These are phyloP conservation scores for Parmelia sp. DNA, from an alignment of 495 filamentous ascomycete genomes.

Conservation along the genomic window DNA sequence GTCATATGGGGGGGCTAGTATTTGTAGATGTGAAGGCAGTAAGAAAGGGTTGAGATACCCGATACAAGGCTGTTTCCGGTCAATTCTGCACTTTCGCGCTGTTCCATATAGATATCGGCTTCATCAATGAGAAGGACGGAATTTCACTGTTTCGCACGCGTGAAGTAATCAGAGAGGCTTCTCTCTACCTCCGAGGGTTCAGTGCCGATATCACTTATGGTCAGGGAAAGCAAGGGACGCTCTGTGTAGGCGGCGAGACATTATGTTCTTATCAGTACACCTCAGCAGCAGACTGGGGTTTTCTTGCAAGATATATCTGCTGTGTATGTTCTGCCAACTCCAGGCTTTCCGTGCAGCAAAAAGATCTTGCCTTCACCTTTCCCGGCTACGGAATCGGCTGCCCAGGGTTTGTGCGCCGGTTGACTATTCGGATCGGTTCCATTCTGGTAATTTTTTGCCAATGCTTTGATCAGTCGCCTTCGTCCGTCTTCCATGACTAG, in stretches of 20 bases:
- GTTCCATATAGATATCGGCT: slow-evolving; percentile 36
- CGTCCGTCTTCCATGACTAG: slow-evolving; percentile 13
- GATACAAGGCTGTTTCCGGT: slow-evolving; percentile 42
- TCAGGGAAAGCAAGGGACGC: slow-evolving; percentile 24
- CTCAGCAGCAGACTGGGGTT: neutral
- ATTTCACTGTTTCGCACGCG: slow-evolving; percentile 18
- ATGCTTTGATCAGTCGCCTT: slow-evolving; percentile 10
- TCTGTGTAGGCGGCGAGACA: slow-evolving; percentile 24
- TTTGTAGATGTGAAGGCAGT: neutral
- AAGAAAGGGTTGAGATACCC: slow-evolving; percentile 12
- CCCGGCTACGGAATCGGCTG: slow-evolving; percentile 26
- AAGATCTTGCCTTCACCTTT: slow-evolving; percentile 31
- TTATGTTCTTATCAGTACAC: slow-evolving; percentile 16
- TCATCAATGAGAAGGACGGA: slow-evolving; percentile 36
- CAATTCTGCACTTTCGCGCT: slow-evolving; percentile 28
- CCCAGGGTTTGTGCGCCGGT: slow-evolving; percentile 10
- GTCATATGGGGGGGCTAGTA: neutral
- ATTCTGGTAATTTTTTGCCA: slow-evolving; percentile 9
- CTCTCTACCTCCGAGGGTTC: slow-evolving; percentile 1
- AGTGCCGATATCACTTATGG: slow-evolving; percentile 25
- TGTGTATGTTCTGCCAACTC: slow-evolving; percentile 30
- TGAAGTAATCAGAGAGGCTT: slow-evolving; percentile 13
- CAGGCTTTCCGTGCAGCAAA: slow-evolving; percentile 30
- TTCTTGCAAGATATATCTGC: slow-evolving; percentile 13
- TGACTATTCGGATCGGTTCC: neutral